These are phyloP conservation scores for Nemania serpens DNA, from an alignment of 2,329 filamentous ascomycete species.

Conservation along the genomic window DNA sequence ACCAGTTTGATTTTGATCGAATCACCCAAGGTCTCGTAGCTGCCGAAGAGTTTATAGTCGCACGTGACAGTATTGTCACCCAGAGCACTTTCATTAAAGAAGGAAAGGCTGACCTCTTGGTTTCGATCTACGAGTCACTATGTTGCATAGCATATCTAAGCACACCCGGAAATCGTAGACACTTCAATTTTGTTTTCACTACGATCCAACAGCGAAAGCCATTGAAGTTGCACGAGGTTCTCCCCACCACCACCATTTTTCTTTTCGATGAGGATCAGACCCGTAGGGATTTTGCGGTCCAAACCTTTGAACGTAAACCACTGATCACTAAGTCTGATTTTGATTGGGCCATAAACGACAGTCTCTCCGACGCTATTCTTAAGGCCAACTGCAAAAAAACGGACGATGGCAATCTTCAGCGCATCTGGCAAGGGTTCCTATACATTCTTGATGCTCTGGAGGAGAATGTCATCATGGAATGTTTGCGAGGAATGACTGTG, in stretches of 20 bases:
- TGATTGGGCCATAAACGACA: constrained; percentile 82
- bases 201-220: constrained; percentile 78
- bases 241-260: constrained; percentile 84
- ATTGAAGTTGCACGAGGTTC: constrained; percentile 73
- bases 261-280: constrained; percentile 74
- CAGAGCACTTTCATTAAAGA: constrained; percentile 48
- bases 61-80: constrained; percentile 46
- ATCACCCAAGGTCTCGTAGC: constrained; percentile 64
- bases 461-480: constrained; percentile 74
- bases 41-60: constrained; percentile 58
- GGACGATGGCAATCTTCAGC: constrained; percentile 57
- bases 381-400: constrained; percentile 58
- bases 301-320: constrained; percentile 68
- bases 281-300: constrained; percentile 69
- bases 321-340: constrained; percentile 75
- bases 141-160: constrained; percentile 81
- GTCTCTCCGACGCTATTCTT: constrained; percentile 69
- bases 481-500: constrained; percentile 77
- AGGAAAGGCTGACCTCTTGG: constrained; percentile 63
- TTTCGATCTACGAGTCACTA: constrained; percentile 85
- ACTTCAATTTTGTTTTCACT: constrained; percentile 84
- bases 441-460: constrained; percentile 76
- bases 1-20: constrained; percentile 63
- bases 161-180: constrained; percentile 52
- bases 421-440: constrained; percentile 80